A percentile compares a stretch with the other conserved stretches of the same genome.
phyloP scores from a whole-genome alignment of 176 grass and related monocot genomes.

The Rhipidocladum racemiflorum region DNA sequence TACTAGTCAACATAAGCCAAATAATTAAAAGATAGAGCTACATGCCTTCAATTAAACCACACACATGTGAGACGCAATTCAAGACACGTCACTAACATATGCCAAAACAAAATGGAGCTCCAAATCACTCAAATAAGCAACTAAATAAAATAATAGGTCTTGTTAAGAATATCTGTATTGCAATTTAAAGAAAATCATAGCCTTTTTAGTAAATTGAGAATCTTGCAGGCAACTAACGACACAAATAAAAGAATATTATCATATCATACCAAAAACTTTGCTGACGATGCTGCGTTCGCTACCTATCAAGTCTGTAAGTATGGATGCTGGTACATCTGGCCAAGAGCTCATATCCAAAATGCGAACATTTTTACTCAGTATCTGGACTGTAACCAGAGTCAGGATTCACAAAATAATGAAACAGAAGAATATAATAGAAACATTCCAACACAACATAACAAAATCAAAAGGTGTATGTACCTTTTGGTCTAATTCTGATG shows the following conservation, averaged over 20 bases:
- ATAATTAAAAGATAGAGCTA: neutral
- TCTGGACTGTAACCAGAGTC: conserved; percentile 99
- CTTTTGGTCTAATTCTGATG: conserved; percentile 61
- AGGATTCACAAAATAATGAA: conserved; percentile 50
- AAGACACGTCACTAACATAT: neutral
- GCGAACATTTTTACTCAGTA: conserved; percentile 61
- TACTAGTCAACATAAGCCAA: neutral
- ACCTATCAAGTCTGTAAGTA: conserved; percentile 68
- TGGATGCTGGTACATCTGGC: conserved; percentile 54
- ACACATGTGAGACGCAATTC: conserved; percentile 1
- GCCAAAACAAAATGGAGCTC: conserved; percentile 15
- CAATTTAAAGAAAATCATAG: conserved; percentile 2
- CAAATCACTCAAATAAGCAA: conserved; percentile 13
- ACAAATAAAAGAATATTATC: conserved; percentile 22
- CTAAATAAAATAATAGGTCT: neutral
- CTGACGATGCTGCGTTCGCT: conserved; percentile 67
- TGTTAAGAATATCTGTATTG: neutral
- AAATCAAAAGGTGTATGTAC: conserved; percentile 52
- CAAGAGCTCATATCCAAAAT: conserved; percentile 70
- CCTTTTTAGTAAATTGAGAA: neutral
- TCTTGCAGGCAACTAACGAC: neutral
- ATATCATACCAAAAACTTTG: conserved; percentile 78
- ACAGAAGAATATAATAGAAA: conserved; percentile 12
- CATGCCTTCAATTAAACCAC: neutral
- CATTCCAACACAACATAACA: conserved; percentile 27